These are phyloP conservation scores for Vitis hybrid DNA, from an alignment of 177 flowering plant genomes.

Conservation along the genomic window DNA sequence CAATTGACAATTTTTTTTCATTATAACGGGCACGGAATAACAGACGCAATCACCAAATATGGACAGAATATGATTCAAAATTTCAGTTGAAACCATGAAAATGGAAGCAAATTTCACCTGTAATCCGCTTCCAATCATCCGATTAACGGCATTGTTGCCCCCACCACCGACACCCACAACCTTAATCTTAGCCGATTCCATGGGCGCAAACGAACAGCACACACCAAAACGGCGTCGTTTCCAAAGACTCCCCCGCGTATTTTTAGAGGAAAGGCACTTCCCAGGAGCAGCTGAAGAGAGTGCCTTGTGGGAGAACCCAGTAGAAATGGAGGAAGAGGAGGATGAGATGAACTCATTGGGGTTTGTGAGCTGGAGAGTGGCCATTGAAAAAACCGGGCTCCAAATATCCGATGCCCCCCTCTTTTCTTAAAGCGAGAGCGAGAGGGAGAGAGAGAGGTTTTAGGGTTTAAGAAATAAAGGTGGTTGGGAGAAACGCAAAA, in stretches of 20 bases:
- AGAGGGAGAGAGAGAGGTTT: slow-evolving; percentile 9
- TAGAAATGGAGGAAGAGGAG: slow-evolving; percentile 22
- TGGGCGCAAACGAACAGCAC: slow-evolving; percentile 51
- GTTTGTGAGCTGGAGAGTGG: slow-evolving; percentile 34
- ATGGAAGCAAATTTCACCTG: slow-evolving; percentile 45
- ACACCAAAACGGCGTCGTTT: slow-evolving; percentile 19
- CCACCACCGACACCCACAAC: slow-evolving; percentile 99
- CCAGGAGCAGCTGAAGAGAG: slow-evolving; percentile 2
- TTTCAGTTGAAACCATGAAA: not conserved
- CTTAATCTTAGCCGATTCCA: slow-evolving; percentile 89
- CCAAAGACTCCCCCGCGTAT: slow-evolving; percentile 8
- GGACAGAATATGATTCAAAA: not conserved
- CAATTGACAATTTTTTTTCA: no score
- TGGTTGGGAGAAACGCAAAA: not conserved
- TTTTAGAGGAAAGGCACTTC: slow-evolving; percentile 12
- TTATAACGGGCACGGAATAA: not conserved
- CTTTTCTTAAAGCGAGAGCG: not conserved
- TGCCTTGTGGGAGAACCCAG: slow-evolving; percentile 17
- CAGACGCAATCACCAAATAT: not conserved
- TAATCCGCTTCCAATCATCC: slow-evolving; percentile 93
- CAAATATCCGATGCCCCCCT: not conserved
- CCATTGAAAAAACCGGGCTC: slow-evolving; percentile 14
- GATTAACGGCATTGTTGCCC: slow-evolving; percentile 97
- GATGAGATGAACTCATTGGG: slow-evolving; percentile 34
- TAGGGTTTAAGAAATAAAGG: slow-evolving; percentile 21